phyloP scores from a whole-genome alignment of 2,329 filamentous ascomycete genomes.

The Daldinia sp. region DNA sequence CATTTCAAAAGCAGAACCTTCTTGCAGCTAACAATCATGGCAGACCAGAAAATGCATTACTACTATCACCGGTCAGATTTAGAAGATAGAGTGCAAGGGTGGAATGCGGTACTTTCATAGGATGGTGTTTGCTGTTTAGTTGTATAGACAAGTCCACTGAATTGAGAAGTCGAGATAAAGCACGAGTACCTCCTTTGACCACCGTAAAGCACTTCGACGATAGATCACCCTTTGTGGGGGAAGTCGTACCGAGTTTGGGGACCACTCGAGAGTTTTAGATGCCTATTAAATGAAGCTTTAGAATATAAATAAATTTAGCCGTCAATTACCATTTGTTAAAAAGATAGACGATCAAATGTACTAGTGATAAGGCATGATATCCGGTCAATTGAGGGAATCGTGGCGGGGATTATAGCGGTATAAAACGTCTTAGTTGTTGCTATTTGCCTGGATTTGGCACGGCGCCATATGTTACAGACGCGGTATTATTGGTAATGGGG shows the following conservation, averaged over 20 bases:
- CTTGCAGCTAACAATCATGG: constrained; percentile 2
- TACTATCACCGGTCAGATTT: not conserved
- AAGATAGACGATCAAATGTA: too few relatives aligned
- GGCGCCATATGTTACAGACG: not conserved
- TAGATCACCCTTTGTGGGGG: not conserved
- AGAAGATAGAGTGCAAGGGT: not conserved
- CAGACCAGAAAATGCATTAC: not conserved
- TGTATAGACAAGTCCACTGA: not conserved
- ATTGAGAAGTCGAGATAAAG: not conserved
- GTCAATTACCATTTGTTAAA: too few relatives aligned
- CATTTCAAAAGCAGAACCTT: not conserved
- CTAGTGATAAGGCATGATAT: too few relatives aligned
- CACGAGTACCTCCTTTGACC: not conserved
- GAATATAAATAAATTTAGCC: too few relatives aligned
- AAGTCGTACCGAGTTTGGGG: not conserved
- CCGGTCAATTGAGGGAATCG: not conserved
- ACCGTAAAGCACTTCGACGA: not conserved
- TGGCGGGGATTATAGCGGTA: not conserved
- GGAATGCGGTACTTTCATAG: not conserved
- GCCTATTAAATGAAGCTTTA: too few relatives aligned
- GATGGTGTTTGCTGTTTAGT: not conserved
- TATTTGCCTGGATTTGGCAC: not conserved
- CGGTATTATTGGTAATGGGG: not conserved
- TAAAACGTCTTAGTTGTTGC: not conserved
- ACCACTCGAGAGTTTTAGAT: not conserved